Base-by-base conservation (phyloP, 176 grass and related monocot species). In the Typha latifolia region DNA sequence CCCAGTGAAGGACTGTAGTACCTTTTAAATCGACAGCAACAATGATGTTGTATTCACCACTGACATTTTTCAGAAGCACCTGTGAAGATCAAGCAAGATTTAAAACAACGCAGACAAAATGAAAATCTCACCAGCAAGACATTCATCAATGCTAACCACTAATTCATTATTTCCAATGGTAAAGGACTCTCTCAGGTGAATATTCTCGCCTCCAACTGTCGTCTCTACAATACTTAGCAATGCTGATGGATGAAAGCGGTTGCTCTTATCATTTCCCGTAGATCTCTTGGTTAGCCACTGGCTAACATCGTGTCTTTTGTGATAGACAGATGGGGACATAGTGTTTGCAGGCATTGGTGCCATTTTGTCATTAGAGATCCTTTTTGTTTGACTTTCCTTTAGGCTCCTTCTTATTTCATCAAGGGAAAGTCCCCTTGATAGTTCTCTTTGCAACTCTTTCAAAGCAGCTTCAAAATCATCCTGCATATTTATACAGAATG, bases 21-120 rank as follows among this genome's bases (percentile, higher is more conserved):
- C 67, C 49, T 69, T 69, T 56, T n/a, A 69, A 14, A 32, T 69
- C 32, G 24, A 55, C 67, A 69, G 67, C 67, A 69, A 69, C 22
- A 69, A 32, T 37, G 12, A 69, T 69, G 50, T 69, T 49, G 67
- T 15, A 22, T 16, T 69, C 67, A 10, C 67, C 50, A 12, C 49
- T 19, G 10, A 34, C 48, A 69, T 31, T 26, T 56, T 69, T 69
- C 16, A 55, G 14, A 12, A 69, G 49, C 14, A 69, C 67, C 67
- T 69, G 62, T 16, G 20, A 69, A 15, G 2, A 34, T 32, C 2
- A 48, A 66, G 4, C 4, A 23, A 20, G 21, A 47, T 48, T 6
- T 9, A 10, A 43, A 66, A 9, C 34, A 5, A 47, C 6, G 24
- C 7, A 34, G 3, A 52, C 23, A 32, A 27, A 12, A 34, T 18